Evolutionary conservation across 2,329 filamentous ascomycete species (phyloP).

Genomic region (Penicillium sp.): DNA sequence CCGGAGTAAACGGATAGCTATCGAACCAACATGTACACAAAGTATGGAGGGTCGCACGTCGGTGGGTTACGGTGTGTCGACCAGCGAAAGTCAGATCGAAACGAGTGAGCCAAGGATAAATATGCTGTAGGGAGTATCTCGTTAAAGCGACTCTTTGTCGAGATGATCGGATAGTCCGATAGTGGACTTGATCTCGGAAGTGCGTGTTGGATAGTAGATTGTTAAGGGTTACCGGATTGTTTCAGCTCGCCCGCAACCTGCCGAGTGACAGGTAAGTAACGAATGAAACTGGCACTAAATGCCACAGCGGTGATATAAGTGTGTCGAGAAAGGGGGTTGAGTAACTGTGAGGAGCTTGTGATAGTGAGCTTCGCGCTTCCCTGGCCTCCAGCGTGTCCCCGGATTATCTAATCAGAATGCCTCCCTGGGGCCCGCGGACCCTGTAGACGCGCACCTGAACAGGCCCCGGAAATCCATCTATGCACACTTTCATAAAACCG

Average conservation of each 20-base stretch:
- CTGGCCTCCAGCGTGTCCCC: background rate
- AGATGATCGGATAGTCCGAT: slow-evolving; percentile 1
- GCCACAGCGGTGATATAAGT: slow-evolving; percentile 14
- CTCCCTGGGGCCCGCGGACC: too few species aligned
- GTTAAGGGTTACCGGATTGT: background rate
- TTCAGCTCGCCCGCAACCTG: background rate
- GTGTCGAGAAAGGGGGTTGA: background rate
- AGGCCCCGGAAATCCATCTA: background rate
- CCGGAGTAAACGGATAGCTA: slow-evolving; percentile 11
- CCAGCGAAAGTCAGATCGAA: background rate
- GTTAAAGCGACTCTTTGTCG: background rate
- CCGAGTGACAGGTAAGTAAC: slow-evolving; percentile 16
- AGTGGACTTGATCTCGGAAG: slow-evolving; percentile 5
- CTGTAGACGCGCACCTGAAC: background rate
- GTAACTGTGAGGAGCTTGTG: background rate
- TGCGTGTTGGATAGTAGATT: background rate
- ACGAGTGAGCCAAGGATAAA: background rate
- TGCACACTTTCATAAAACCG: background rate
- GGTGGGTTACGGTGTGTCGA: background rate
- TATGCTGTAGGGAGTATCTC: background rate
- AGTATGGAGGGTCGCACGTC: background rate
- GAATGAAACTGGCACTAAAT: slow-evolving; percentile 32
- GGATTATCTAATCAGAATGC: slow-evolving; percentile 7
- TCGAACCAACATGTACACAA: slow-evolving; percentile 14
- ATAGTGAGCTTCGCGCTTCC: background rate